Evolutionary conservation across 2,329 filamentous ascomycete species (phyloP), one percentile per base, ranked within the genome.

Genomic region (Magnaporthiopsis rhizophila): DNA sequence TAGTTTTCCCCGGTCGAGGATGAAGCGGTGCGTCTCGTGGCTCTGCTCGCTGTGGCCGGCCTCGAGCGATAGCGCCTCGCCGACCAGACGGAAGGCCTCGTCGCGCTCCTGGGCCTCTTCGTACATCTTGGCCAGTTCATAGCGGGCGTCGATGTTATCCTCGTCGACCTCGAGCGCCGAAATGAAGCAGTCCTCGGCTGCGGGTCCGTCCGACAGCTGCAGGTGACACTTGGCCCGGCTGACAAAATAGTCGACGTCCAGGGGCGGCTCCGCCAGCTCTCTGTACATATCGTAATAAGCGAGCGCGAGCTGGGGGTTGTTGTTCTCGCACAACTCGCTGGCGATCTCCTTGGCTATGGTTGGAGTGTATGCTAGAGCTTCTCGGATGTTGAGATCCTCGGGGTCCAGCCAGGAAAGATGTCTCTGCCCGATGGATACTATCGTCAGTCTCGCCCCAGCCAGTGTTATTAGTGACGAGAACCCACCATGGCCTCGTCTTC

Each of bases 101-200:
- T 92, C 89, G 28, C 84, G 86, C 76, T 89, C 86, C 67, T 87
- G 87, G 59, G 84, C 83, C 67, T 83, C 86, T 73, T 96, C 91
- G 71, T 96, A 97, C 74, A 97, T 86, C 70, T 90, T 92, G 15
- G 91, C 91, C 12, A 97, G 80, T 69, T 91, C 86, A 36, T 90
- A 86, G 56, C 91, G 88, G 56, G 91, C 90, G 67, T 92, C 88
- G 61, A 94, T 86, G 65, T 89, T 87, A 57, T 86, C 80, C 59
- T 87, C 79, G 67, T 96, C 89, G 65, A 86, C 83, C 62, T 91
- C 86, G 53, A 92, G 86, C 13, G 93, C 86, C 2, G 85, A 85
- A 30, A 91, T 83, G 70, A 93, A 95, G 71, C 86, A 90, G 67
- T 90, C 86, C 71, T 94, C 89, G 0, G 93, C 92, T 53, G 89